Evolutionary conservation across 495 filamentous ascomycete species (phyloP), one percentile per base, ranked within the genome.

Genomic region (Lindgomyces ingoldianus): DNA sequence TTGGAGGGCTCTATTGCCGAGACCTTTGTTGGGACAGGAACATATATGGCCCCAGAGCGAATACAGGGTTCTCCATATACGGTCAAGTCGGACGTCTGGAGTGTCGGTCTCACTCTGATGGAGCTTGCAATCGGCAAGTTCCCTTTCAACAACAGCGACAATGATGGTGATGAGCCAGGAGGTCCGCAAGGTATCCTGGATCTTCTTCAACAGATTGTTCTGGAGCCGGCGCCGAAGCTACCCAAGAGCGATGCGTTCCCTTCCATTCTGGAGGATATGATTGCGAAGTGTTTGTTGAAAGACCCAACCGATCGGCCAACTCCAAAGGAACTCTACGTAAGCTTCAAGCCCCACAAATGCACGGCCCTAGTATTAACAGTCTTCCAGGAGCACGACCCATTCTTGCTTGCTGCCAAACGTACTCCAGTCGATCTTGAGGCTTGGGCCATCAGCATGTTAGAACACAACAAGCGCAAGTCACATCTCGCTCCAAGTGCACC

Each of bases 31-130:
- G 94, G 94, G 25, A 98, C 94, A 6, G 96, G 93, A 4, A 98
- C 94, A 50, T 98, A 98, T 77, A 98, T 98, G 94, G 94, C 94
- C 0, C 94, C 94, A 0, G 94, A 98, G 76, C 87, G 94, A 73
- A 98, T 98, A 64, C 91, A 96, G 72, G 94, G 94, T 29, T 90
- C 92, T 54, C 90, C 91, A 64, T 98, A 98, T 76, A 96, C 93
- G 0, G 93, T 98, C 67, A 97, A 96, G 75, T 96, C 92, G 3
- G 94, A 98, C 69, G 94, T 98, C 2, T 98, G 94, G 94, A 96
- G 91, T 83, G 91, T 98, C 67, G 94, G 95, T n/a, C 78, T 98
- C 59, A 88, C 87, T 2, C 84, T 98, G 57, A 96, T 98, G 90
- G 95, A 98, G 76, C 75, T 98, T 65, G 94, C 94, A 14, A 96